A percentile compares a stretch with the other conserved stretches of the same genome.
Conservation (phyloP, 345 rosid genomes). For the Populus deltoides region DNA sequence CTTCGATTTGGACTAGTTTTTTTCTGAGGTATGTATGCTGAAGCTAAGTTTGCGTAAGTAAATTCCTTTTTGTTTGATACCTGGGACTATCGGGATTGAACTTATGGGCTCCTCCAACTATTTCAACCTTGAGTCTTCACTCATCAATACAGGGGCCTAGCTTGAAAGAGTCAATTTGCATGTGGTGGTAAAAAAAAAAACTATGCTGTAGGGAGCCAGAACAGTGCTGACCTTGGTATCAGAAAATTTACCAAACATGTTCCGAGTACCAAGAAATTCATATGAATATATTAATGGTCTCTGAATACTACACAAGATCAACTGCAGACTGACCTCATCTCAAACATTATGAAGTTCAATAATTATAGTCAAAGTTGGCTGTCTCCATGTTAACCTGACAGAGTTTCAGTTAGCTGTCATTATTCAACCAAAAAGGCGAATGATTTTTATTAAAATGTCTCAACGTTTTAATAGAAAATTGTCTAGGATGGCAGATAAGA, state of each 20-base stretch:
- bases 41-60: no score
- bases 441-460: neutral
- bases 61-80: no score
- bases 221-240: neutral
- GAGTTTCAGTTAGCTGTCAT: neutral
- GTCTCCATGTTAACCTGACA: neutral
- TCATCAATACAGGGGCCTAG: no score
- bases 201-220: neutral
- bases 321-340: neutral
- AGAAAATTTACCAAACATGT: conserved; percentile 5
- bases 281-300: neutral
- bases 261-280: neutral
- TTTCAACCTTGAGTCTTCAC: no score
- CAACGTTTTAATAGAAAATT: neutral
- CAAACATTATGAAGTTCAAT: neutral
- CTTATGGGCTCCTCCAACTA: no score
- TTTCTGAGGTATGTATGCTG: no score
- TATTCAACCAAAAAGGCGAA: neutral
- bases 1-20: no score
- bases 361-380: neutral
- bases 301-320: neutral
- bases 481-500: neutral
- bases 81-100: no score
- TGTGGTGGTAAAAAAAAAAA: neutral
- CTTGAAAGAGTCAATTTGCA: neutral